These are phyloP conservation scores for Trichomonas vaginalis DNA, from an alignment of 208 protist genomes.

Conservation along the genomic window DNA sequence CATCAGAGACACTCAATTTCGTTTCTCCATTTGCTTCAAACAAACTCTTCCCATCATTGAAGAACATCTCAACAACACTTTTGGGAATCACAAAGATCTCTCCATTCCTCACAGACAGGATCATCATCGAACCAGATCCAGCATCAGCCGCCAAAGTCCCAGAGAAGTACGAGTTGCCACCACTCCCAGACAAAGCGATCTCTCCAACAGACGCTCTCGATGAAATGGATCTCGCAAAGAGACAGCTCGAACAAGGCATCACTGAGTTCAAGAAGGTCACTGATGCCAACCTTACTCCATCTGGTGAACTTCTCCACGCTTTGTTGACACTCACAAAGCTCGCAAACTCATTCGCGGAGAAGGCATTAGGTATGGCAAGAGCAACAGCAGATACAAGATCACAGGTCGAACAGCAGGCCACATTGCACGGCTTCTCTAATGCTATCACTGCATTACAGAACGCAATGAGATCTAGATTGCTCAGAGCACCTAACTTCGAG, in stretches of 20 bases:
- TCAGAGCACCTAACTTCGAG: background rate
- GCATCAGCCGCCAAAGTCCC: background rate
- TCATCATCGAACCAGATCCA: constrained; percentile 13
- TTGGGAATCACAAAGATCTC: background rate
- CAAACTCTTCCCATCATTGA: background rate
- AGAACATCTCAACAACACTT: background rate
- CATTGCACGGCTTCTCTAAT: background rate
- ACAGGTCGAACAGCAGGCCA: background rate
- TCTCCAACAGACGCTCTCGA: background rate
- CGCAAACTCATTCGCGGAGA: background rate
- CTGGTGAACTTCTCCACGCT: background rate
- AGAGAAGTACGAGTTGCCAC: background rate
- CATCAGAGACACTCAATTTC: background rate
- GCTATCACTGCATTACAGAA: background rate
- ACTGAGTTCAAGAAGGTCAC: background rate
- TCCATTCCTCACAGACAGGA: background rate
- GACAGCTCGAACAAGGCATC: background rate
- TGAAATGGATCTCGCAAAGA: background rate
- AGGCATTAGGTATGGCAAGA: background rate
- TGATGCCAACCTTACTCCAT: background rate
- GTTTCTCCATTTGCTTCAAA: background rate
- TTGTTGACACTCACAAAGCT: background rate
- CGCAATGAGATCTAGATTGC: background rate
- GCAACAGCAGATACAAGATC: background rate
- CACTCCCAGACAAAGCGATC: background rate